phyloP scores from a whole-genome alignment of 176 grass and related monocot genomes.

The Oryza brachyantha region DNA sequence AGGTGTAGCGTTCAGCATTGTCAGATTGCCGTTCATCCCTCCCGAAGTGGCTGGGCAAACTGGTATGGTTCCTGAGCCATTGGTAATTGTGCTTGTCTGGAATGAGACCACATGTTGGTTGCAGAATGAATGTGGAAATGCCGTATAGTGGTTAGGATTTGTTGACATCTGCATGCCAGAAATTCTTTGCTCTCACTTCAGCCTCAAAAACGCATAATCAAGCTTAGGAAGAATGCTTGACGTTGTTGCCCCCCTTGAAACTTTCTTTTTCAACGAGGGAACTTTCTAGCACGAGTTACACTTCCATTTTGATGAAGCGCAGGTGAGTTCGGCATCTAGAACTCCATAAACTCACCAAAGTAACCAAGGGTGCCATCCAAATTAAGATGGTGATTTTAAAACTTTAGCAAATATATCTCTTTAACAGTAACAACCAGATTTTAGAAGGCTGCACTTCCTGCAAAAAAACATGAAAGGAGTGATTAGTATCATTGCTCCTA shows the following conservation, averaged over 20 bases:
- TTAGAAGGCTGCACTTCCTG: constrained; percentile 36
- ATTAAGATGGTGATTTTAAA: constrained; percentile 10
- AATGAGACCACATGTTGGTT: constrained; percentile 91
- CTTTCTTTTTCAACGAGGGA: constrained; percentile 33
- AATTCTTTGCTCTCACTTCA: constrained; percentile 15
- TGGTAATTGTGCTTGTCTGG: constrained; percentile 58
- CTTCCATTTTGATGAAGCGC: not conserved
- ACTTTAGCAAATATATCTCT: constrained; percentile 3
- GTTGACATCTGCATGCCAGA: constrained; percentile 74
- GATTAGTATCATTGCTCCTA: constrained; percentile 15
- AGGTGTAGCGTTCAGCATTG: constrained; percentile 54
- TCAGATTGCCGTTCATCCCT: constrained; percentile 43
- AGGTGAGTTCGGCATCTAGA: constrained; percentile 23
- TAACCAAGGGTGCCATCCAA: constrained; percentile 40
- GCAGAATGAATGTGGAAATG: constrained; percentile 64
- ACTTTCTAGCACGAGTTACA: constrained; percentile 33
- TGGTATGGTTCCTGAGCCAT: constrained; percentile 39
- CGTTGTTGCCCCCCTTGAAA: constrained; percentile 24
- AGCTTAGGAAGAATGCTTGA: constrained; percentile 27
- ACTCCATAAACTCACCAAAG: constrained; percentile 36
- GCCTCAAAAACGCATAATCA: constrained; percentile 25
- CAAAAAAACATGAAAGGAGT: constrained; percentile 32
- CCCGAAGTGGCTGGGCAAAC: constrained; percentile 49
- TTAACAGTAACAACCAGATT: constrained; percentile 1
- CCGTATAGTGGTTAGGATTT: constrained; percentile 64